Evolutionary conservation across 2,329 filamentous ascomycete genomes (phyloP).

Genomic region (Purpureocillium takamizusanense): DNA sequence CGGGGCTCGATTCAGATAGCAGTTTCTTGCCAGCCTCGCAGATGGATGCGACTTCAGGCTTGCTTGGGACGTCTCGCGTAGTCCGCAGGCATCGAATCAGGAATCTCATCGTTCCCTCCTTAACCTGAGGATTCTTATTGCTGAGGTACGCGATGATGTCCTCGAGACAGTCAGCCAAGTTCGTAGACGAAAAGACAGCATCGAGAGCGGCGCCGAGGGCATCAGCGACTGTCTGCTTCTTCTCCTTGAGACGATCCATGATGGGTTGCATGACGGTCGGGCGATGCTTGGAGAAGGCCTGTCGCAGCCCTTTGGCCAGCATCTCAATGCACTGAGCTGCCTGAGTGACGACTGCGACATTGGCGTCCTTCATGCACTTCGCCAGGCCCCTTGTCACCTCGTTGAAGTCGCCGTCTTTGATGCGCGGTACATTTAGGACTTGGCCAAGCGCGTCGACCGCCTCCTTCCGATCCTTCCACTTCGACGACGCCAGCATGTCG

Average conservation of each 20-base stretch:
- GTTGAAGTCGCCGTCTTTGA: constrained; percentile 83
- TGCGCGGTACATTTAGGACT: constrained; percentile 73
- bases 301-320: constrained; percentile 76
- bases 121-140: constrained; percentile 97
- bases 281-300: constrained; percentile 71
- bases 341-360: constrained; percentile 86
- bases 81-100: constrained; percentile 79
- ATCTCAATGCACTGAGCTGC: constrained; percentile 89
- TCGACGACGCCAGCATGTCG: constrained; percentile 78
- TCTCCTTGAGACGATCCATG: constrained; percentile 94
- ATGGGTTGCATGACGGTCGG: constrained; percentile 76
- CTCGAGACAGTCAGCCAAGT: constrained; percentile 77
- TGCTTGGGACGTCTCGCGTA: constrained; percentile 74
- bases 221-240: constrained; percentile 83
- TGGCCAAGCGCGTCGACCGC: constrained; percentile 74
- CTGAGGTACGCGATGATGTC: constrained; percentile 77
- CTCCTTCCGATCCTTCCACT: constrained; percentile 98
- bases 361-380: constrained; percentile 98
- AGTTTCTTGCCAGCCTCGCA: constrained; percentile 87
- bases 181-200: constrained; percentile 54
- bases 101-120: constrained; percentile 90
- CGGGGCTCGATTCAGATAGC: constrained; percentile 80
- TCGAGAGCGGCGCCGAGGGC: constrained; percentile 82
- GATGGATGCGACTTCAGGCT: constrained; percentile 73
- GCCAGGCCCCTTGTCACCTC: constrained; percentile 78